These are phyloP conservation scores for Saccharomyces kudriavzevii DNA, from an alignment of 805 yeast species.

Conservation along the genomic window DNA sequence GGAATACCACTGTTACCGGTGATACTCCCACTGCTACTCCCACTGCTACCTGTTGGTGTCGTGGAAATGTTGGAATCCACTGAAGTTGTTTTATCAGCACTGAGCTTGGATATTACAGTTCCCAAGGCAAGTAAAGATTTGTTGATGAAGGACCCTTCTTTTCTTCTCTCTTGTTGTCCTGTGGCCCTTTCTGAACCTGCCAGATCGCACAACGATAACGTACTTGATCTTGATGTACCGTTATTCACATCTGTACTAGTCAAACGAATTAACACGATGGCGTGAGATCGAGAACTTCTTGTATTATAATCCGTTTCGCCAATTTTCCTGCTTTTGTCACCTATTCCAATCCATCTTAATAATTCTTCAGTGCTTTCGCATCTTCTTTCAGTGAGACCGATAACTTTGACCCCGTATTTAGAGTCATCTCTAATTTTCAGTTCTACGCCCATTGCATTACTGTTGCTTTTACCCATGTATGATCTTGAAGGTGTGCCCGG, in stretches of 20 bases:
- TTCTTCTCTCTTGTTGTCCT: slow-evolving; percentile 58
- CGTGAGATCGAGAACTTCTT: slow-evolving; percentile 85
- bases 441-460: slow-evolving; percentile 34
- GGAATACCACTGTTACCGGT: slow-evolving; percentile 14
- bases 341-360: slow-evolving; percentile 49
- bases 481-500: slow-evolving; percentile 9
- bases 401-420: slow-evolving; percentile 59
- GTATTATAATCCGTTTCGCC: slow-evolving; percentile 86
- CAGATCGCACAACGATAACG: slow-evolving; percentile 81
- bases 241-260: slow-evolving; percentile 35
- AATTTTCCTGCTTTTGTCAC: slow-evolving; percentile 70
- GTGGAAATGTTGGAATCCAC: slow-evolving; percentile 4
- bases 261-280: slow-evolving; percentile 67
- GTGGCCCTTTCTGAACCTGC: slow-evolving; percentile 95
- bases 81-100: slow-evolving; percentile 29
- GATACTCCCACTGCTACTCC: slow-evolving; percentile 18
- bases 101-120: slow-evolving; percentile 79
- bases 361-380: slow-evolving; percentile 56
- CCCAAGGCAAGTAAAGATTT: slow-evolving; percentile 85
- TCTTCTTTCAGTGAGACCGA: slow-evolving; percentile 59
- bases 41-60: slow-evolving; percentile 10
- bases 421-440: slow-evolving; percentile 74
- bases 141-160: slow-evolving; percentile 90
- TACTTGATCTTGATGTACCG: slow-evolving; percentile 39
- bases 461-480: slow-evolving; percentile 1